Conservation (phyloP, 2,329 filamentous ascomycete genomes). For the Paecilomyces fulvus region DNA sequence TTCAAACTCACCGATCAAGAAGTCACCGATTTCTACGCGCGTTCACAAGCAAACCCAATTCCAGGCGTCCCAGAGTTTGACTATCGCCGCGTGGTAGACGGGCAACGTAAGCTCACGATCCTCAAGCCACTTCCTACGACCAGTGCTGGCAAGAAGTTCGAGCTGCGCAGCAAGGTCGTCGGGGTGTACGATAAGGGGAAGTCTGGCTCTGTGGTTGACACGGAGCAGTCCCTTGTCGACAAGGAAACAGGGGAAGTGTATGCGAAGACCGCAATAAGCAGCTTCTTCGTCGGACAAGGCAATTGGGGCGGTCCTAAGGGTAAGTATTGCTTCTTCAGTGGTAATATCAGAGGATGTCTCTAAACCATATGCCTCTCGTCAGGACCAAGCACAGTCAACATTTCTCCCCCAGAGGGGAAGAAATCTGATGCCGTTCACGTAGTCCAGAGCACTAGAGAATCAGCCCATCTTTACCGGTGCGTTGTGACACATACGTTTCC, state of each 20-base stretch:
- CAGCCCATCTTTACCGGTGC: conserved; percentile 63
- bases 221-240: conserved; percentile 69
- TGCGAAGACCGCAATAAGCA: conserved; percentile 57
- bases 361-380: background rate
- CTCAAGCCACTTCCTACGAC: conserved; percentile 65
- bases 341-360: background rate
- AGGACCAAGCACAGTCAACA: conserved; percentile 64
- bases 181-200: conserved; percentile 89
- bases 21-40: conserved; percentile 75
- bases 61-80: conserved; percentile 71
- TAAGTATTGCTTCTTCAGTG: conserved; percentile 17
- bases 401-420: conserved; percentile 64
- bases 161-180: conserved; percentile 67
- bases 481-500: conserved; percentile 4
- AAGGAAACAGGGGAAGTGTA: conserved; percentile 61
- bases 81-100: conserved; percentile 65
- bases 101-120: conserved; percentile 72
- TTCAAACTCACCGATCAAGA: conserved; percentile 73
- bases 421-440: conserved; percentile 62
- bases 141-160: conserved; percentile 64
- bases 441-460: conserved; percentile 63
- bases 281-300: conserved; percentile 74
- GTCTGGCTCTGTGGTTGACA: conserved; percentile 71
- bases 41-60: conserved; percentile 58
- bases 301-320: conserved; percentile 86